Conservation (phyloP, 2,329 filamentous ascomycete genomes). For the Moelleriella libera region DNA sequence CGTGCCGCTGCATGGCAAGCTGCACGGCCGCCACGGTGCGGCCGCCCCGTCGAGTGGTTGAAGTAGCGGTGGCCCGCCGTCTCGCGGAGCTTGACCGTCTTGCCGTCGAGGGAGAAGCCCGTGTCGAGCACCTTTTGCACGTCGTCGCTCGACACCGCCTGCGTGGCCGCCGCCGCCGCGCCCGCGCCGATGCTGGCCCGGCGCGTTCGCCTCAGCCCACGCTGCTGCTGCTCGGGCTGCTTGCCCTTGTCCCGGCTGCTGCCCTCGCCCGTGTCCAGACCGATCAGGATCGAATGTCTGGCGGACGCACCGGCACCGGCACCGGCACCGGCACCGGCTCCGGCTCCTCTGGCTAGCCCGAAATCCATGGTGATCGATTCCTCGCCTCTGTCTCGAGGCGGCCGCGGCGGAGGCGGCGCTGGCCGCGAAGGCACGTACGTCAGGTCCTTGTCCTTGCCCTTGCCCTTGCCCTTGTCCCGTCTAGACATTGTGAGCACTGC, state of each 20-base stretch:
- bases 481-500: too few relatives aligned
- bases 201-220: too few relatives aligned
- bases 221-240: too few relatives aligned
- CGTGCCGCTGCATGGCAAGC: background rate
- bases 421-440: background rate
- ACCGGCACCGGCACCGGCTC: too few relatives aligned
- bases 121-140: background rate
- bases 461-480: background rate
- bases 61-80: background rate
- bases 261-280: background rate
- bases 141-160: background rate
- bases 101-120: background rate
- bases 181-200: too few relatives aligned
- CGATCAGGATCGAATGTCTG: too few relatives aligned
- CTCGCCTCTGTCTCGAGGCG: too few relatives aligned
- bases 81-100: background rate
- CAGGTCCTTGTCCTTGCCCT: background rate
- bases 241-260: background rate
- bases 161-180: too few relatives aligned
- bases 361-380: too few relatives aligned
- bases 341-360: too few relatives aligned
- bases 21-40: background rate
- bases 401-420: too few relatives aligned
- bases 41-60: background rate
- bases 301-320: too few relatives aligned